Percentiles rank a stretch among this genome's conserved stretches.
phyloP scores from a whole-genome alignment of 257 asterid species.

The Nicotiana paniculata region DNA sequence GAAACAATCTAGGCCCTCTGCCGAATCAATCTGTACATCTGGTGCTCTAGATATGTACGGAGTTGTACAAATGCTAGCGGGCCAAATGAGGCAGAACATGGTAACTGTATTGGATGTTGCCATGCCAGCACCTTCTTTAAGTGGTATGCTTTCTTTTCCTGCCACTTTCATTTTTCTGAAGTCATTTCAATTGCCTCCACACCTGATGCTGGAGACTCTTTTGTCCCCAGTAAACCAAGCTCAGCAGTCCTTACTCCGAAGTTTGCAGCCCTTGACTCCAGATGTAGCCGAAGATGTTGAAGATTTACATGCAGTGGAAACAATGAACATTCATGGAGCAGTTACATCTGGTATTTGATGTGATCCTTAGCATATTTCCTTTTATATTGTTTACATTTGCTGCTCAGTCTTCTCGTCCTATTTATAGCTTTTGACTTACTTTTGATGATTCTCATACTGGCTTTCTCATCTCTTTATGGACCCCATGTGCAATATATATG shows the following conservation, averaged over 20 bases:
- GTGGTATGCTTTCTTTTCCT: slow-evolving; percentile 34
- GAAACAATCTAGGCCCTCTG: slow-evolving; percentile 64
- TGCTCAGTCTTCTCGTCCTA: not conserved
- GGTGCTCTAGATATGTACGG: slow-evolving; percentile 68
- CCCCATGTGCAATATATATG: not conserved
- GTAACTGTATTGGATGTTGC: slow-evolving; percentile 64
- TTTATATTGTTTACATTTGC: not conserved
- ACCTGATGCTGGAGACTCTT: slow-evolving; percentile 11
- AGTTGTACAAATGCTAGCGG: slow-evolving; percentile 57
- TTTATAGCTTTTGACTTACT: not conserved
- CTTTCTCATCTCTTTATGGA: not conserved
- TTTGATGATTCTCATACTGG: not conserved
- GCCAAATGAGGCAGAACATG: slow-evolving; percentile 70
- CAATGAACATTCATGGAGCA: slow-evolving; percentile 66
- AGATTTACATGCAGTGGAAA: slow-evolving; percentile 73
- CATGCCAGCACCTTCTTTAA: slow-evolving; percentile 68
- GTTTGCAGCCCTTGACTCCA: slow-evolving; percentile 60
- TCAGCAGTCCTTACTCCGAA: slow-evolving; percentile 42
- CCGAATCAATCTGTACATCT: slow-evolving; percentile 36
- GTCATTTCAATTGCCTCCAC: slow-evolving; percentile 1
- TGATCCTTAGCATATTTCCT: not conserved
- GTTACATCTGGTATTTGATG: slow-evolving; percentile 57
- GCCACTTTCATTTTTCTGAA: not conserved
- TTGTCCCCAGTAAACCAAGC: slow-evolving; percentile 28
- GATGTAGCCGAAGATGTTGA: slow-evolving; percentile 55